A percentile compares a stretch with the other conserved stretches of the same genome.
These are phyloP conservation scores for Hyphopichia buzzinii DNA, from an alignment of 1,139 yeast species.

Conservation along the genomic window DNA sequence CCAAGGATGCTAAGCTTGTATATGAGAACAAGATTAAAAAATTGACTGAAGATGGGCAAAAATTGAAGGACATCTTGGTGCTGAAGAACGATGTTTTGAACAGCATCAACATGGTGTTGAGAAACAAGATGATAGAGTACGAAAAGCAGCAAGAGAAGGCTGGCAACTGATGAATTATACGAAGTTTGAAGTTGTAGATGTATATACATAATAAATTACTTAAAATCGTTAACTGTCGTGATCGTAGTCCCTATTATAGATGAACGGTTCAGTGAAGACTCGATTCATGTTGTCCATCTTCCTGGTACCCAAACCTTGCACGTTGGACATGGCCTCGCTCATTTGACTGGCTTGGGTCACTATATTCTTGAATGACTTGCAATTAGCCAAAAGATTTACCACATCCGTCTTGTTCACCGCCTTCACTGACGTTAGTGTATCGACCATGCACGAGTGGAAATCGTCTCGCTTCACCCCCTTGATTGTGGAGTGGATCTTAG, in stretches of 20 bases:
- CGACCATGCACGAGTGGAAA: conserved; percentile 49
- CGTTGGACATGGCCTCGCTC: conserved; percentile 30
- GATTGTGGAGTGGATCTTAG: conserved; percentile 26
- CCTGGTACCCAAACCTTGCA: conserved; percentile 58
- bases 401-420: conserved; percentile 63
- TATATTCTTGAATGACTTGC: conserved; percentile 50
- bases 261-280: conserved; percentile 54
- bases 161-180: not conserved
- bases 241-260: conserved; percentile 36
- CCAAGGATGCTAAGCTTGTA: conserved; percentile 66
- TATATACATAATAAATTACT: too few relatives aligned
- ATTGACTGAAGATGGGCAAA: conserved; percentile 68
- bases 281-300: conserved; percentile 45
- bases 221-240: conserved; percentile 2
- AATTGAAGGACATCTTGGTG: conserved; percentile 69
- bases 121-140: conserved; percentile 42
- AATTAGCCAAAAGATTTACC: conserved; percentile 50
- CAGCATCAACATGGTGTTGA: conserved; percentile 51
- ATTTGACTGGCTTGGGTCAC: conserved; percentile 25
- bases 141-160: conserved; percentile 30
- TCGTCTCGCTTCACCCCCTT: conserved; percentile 44
- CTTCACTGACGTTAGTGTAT: conserved; percentile 50
- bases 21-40: conserved; percentile 74
- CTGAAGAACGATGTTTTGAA: conserved; percentile 58
- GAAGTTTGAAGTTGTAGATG: too few relatives aligned